Base-by-base conservation (phyloP, 352 stramenopile species). In the Phytophthora cryptogea region DNA sequence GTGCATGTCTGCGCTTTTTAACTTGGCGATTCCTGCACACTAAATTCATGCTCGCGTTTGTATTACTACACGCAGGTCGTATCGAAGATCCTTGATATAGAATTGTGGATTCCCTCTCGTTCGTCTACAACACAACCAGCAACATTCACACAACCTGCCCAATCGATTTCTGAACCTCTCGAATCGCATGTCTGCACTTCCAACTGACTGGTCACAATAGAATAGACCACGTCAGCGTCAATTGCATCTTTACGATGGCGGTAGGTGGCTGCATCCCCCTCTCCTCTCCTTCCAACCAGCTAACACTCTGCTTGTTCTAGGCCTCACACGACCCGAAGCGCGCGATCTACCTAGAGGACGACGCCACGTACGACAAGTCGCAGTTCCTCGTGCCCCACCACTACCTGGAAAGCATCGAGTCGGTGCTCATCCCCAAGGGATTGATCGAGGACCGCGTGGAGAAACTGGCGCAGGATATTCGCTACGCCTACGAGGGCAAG, bases 401-500 rank as follows among this genome's bases (percentile, higher is more conserved):
- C 74, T 94, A 92, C 67, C 51, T 95, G 63, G 66, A 89, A 28
- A 76, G 83, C 43, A 53, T 98, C 35, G 72, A 84, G 20, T 90
- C 86, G 46, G 83, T 98, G 54, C 71, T 98, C n/a, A 89, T 98
- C 55, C 88, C 92, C 8, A 78, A 88, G 51, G 92, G 92, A 8
- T 70, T 97, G 23, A 96, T 98, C 59, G 63, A 86, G 32, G 89
- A 98, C 75, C 89, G 92, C 44, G 84, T 97, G 13, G 86, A 97
- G 66, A 97, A 97, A 58, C 63, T 98, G 45, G 93, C 93, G 17
- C 85, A 95, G 54, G 88, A 97, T 64, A 97, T 98, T 46, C 76
- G 82, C 33, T 78, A 89, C 54, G 86, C 95, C 58, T 97, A 98
- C 58, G 72, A 90, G 54, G 88, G 84, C 54, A 79, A 90, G 60